phyloP scores from a whole-genome alignment of 1,284 basidiomycete species.

The Trichosporon sp. region DNA sequence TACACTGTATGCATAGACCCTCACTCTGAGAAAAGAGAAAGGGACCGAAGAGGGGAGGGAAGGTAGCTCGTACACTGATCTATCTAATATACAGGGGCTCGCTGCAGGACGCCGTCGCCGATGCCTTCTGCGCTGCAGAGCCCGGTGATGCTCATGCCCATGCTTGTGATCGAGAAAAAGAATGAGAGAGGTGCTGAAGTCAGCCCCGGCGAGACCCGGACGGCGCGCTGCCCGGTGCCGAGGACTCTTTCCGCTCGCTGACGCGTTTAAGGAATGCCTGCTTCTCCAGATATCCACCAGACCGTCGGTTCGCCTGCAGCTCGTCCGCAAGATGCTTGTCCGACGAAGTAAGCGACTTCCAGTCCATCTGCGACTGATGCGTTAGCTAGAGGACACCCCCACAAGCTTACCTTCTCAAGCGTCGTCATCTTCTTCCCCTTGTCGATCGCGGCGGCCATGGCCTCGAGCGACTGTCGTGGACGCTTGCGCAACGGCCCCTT shows the following conservation, averaged over 20 bases:
- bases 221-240: not conserved
- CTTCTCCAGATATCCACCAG: conserved; percentile 43
- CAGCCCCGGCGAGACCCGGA: not conserved
- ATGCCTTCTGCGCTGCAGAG: not conserved
- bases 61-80: not conserved
- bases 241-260: conserved; percentile 25
- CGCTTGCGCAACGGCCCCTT: conserved; percentile 28
- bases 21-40: not conserved
- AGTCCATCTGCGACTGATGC: conserved; percentile 44
- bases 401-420: conserved; percentile 40
- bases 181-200: not conserved
- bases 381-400: not conserved
- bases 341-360: conserved; percentile 37
- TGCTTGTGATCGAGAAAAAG: not conserved
- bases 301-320: conserved; percentile 37
- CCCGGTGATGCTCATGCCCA: not conserved
- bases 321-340: conserved; percentile 29
- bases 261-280: conserved; percentile 44
- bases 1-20: conserved; percentile 1
- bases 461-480: conserved; percentile 44
- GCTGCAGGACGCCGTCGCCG: not conserved
- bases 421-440: conserved; percentile 48
- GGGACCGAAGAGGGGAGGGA: not conserved
- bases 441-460: conserved; percentile 41
- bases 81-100: not conserved